Conservation (phyloP, 1,139 yeast species). For the Taphrina betulina region DNA sequence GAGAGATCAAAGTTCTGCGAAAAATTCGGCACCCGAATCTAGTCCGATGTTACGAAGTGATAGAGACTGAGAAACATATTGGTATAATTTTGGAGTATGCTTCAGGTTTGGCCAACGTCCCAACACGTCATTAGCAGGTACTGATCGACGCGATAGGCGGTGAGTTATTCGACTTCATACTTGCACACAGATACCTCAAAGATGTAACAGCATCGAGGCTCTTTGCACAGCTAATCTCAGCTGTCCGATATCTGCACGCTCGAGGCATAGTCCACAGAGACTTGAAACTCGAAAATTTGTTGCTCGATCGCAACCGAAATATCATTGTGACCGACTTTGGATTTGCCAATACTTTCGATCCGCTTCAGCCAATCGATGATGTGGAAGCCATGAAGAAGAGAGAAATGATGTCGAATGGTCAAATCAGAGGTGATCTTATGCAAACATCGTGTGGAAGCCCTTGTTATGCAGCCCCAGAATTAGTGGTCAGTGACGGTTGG, state of each 20-base stretch:
- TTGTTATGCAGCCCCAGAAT: constrained; percentile 96
- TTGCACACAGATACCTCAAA: constrained; percentile 79
- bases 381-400: constrained; percentile 16
- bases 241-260: constrained; percentile 85
- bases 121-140: not conserved
- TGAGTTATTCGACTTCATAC: constrained; percentile 88
- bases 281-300: constrained; percentile 65
- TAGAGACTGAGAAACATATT: constrained; percentile 89
- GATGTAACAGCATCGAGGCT: constrained; percentile 81
- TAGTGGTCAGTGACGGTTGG: constrained; percentile 81
- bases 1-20: constrained; percentile 89
- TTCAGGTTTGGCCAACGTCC: constrained; percentile 50
- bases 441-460: constrained; percentile 97
- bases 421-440: constrained; percentile 61
- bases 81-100: constrained; percentile 97
- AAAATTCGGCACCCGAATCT: constrained; percentile 83
- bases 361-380: constrained; percentile 45
- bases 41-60: constrained; percentile 84
- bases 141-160: constrained; percentile 56
- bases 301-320: constrained; percentile 76
- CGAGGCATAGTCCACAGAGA: constrained; percentile 83
- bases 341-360: constrained; percentile 82
- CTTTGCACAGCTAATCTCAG: constrained; percentile 89
- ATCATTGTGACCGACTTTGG: constrained; percentile 82
- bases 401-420: not conserved